Evolutionary conservation across 2,329 filamentous ascomycete genomes (phyloP), one percentile per base, ranked within the genome.

Genomic region (Canariomyces notabilis): DNA sequence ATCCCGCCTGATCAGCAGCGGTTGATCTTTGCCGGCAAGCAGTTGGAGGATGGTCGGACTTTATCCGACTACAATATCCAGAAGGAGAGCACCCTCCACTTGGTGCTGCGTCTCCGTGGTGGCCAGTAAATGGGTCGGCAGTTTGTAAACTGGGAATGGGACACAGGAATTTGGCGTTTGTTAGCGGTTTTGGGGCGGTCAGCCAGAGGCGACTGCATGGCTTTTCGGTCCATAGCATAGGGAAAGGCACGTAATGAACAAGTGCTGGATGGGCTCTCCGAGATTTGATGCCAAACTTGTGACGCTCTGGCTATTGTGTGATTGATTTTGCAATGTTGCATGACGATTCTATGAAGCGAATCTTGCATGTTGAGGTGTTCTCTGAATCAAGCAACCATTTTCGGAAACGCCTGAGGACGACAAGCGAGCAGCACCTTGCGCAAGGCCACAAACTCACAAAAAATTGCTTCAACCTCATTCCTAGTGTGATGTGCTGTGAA

Each of bases 1-100:
- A 95, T 96, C 44, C 90, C 90, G 2, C 90, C 90, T 1, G 90
- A 95, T 68, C 90, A 95, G 69, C 90, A 95, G 71, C 89, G 90
- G 2, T 43, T 58, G 45, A 58, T 58, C 44, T 58, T 58, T 22
- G 56, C 56, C 33, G 56, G 56, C 20, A 58, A 58, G 50, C 56
- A 58, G 49, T 46, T 58, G 48, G 56, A 58, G 40, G 56, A 58
- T 51, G 56, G 56, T 11, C 40, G 56, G 42, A 58, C 56, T 7
- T 43, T 58, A 31, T 58, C 56, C n/a, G 56, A 58, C 36, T 58
- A 58, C 53, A 58, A 58, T 71, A 91, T 91, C 52, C 87, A 93
- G 69, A 87, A 86, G 68, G 83, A 86, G 63, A 83, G 79, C 5
- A 86, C 83, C 2, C 74, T 87, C 11, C 83, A 87, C 66, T 66